Base-by-base conservation (phyloP, 495 filamentous ascomycete species). In the Emericellopsis terricola region DNA sequence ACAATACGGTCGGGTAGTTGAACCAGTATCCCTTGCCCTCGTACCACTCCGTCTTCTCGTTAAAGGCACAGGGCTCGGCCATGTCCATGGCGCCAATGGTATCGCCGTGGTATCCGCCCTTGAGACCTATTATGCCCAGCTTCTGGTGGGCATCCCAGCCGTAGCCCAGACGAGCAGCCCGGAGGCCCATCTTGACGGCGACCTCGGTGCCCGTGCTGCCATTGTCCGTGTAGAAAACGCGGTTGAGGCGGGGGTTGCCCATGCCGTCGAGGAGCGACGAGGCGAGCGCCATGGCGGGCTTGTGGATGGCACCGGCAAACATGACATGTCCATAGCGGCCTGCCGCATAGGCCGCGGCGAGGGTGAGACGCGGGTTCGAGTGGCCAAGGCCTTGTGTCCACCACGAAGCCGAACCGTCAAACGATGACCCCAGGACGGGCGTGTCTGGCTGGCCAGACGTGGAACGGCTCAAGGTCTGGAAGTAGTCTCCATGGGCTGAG, bases 321-420 rank as follows among this genome's bases (percentile, higher is more conserved):
- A 84, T 86, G 16, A 86, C 77, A 50, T 86, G 80, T 2, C 80
- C 80, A 43, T 86, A 86, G 16, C 79, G 65, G n/a, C 80, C 78
- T 3, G 80, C 76, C 1, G 80, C 80, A 47, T 83, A 77, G 2
- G 80, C 77, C 3, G 78, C 77, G 0, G 76, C 68, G 4, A 83
- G 62, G 6, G 76, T 59, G 4, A 86, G 59, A 0, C 56, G 49
- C 0, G 76, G 69, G 40, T 77, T 80, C 10, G 70, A 76, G 42
- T 86, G 80, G 6, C 80, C 80, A 4, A 86, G 61, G 7, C 80
- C 80, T 51, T 86, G 80, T 1, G 80, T 85, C 80, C 80, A 86
- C 80, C 80, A 86, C 0, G 78, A 83, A 13, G 78, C 80, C 0
- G 78, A 83, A 14, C 71, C 80, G 38, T 86, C 80, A 32, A 84